Evolutionary conservation across 2,329 filamentous ascomycete species (phyloP).

Genomic region (Penicillium sp.): DNA sequence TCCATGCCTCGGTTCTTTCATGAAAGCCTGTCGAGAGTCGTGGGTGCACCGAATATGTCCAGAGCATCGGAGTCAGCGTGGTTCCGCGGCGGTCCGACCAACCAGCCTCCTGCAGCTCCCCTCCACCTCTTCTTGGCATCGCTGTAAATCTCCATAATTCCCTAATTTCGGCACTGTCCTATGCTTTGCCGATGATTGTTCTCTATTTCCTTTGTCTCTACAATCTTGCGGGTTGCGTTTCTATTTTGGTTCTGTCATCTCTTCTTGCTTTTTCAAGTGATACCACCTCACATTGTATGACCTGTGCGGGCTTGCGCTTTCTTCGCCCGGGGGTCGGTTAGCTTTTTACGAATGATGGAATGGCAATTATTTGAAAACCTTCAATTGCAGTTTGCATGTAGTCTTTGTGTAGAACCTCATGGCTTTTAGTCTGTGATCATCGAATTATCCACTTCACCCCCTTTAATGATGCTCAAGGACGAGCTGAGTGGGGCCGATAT

Average conservation of each 20-base stretch:
- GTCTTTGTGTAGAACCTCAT: too few species aligned
- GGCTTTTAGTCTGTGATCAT: neutral
- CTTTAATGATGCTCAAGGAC: neutral
- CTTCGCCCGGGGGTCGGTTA: constrained; percentile 34
- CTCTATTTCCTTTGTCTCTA: constrained; percentile 25
- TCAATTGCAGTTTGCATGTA: neutral
- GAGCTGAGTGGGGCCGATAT: neutral
- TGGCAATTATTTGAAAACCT: constrained; percentile 34
- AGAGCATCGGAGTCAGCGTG: constrained; percentile 27
- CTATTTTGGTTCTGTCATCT: neutral
- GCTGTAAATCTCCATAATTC: constrained; percentile 29
- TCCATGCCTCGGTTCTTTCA: neutral
- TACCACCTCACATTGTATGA: constrained; percentile 46
- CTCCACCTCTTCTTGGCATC: constrained; percentile 33
- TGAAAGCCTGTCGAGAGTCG: constrained; percentile 2
- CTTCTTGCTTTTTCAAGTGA: constrained; percentile 42
- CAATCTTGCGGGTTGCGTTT: constrained; percentile 25
- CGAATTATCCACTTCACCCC: neutral
- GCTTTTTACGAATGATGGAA: constrained; percentile 42
- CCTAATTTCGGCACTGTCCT: constrained; percentile 27
- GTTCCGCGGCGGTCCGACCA: constrained; percentile 39
- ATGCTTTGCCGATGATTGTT: constrained; percentile 3
- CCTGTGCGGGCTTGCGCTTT: constrained; percentile 36
- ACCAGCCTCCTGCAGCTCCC: constrained; percentile 36
- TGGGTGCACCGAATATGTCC: constrained; percentile 15